These are phyloP conservation scores for Melampsora americana DNA, from an alignment of 1,284 basidiomycete genomes.

Conservation along the genomic window DNA sequence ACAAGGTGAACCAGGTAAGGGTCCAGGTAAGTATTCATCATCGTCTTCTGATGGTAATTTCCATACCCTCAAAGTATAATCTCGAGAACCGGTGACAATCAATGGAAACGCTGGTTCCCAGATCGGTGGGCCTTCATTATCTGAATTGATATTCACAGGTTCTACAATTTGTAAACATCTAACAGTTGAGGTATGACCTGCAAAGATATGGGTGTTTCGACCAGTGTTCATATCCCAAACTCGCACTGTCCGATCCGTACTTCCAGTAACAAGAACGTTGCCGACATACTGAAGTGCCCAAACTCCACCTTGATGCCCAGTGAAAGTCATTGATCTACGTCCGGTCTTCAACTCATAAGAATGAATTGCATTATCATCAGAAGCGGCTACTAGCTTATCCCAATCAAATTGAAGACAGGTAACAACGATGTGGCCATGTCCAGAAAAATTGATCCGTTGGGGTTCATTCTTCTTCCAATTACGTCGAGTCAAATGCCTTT, in stretches of 20 bases:
- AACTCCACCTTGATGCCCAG: slow-evolving; percentile 89
- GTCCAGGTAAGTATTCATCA: slow-evolving; percentile 58
- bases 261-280: slow-evolving; percentile 83
- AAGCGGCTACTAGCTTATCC: slow-evolving; percentile 88
- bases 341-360: slow-evolving; percentile 81
- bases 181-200: slow-evolving; percentile 89
- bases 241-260: slow-evolving; percentile 87
- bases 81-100: slow-evolving; percentile 88
- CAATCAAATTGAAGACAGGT: slow-evolving; percentile 90
- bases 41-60: slow-evolving; percentile 71
- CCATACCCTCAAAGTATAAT: slow-evolving; percentile 86
- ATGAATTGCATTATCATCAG: slow-evolving; percentile 74
- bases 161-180: slow-evolving; percentile 84
- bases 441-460: slow-evolving; percentile 71
- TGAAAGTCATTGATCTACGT: slow-evolving; percentile 67
- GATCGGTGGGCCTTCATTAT: slow-evolving; percentile 56
- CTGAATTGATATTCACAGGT: slow-evolving; percentile 63
- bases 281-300: slow-evolving; percentile 76
- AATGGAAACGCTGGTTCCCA: slow-evolving; percentile 62
- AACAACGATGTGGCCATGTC: slow-evolving; percentile 82
- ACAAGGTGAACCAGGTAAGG: slow-evolving; percentile 35
- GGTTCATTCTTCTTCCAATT: slow-evolving; percentile 69
- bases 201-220: slow-evolving; percentile 80
- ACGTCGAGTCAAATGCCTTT: slow-evolving; percentile 70
- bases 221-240: slow-evolving; percentile 83